Base-by-base conservation (phyloP, 257 asterid genomes). In the Datura wrightii region DNA sequence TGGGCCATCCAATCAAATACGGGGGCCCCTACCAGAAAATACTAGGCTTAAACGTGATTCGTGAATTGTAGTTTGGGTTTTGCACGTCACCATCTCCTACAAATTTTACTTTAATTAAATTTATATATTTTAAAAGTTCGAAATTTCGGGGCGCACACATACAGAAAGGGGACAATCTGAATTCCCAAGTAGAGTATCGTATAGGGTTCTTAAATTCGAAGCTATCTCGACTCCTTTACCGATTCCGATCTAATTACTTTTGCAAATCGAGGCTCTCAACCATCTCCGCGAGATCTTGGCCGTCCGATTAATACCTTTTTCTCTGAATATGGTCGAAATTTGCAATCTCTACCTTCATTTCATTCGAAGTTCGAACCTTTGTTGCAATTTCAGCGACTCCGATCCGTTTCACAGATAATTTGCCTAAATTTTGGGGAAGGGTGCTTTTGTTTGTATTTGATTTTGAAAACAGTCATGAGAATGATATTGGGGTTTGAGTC, bases 161-260 rank as follows among this genome's bases (percentile, higher is more conserved):
- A 70, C 1, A 70, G 56, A 60, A 79, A 41, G 16, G 60, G 62
- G 5, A 50, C 82, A 52, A 50, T 76, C 82, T 31, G 82, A 76
- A 52, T 52, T 76, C 82, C 14, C 63, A 76, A 31, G 66, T 46
- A 10, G 83, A 58, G 82, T 36, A 56, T 58, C 31, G 39, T 85
- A 52, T 58, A 82, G 83, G 58, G 83, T 81, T 78, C 85, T 76
- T 39, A 39, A 31, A 44, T 56, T 60, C 83, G 69, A 85, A 69
- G 82, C 19, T 79, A 85, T 50, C 16, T 65, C 34, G 4, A 31
- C 18, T 6, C 24, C 31, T 2, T 37, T 79, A 48, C 44, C 48
- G 50, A 80, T 34, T 80, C 18, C 1, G 39, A 71, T 71, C 52
- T 19, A 50, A 19, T 52, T 76, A 18, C 8, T 76, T 76, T 76